Percentiles rank a stretch among this genome's conserved stretches.
phyloP scores from a whole-genome alignment of 2,329 filamentous ascomycete species.

The Nigrospora oryzae region DNA sequence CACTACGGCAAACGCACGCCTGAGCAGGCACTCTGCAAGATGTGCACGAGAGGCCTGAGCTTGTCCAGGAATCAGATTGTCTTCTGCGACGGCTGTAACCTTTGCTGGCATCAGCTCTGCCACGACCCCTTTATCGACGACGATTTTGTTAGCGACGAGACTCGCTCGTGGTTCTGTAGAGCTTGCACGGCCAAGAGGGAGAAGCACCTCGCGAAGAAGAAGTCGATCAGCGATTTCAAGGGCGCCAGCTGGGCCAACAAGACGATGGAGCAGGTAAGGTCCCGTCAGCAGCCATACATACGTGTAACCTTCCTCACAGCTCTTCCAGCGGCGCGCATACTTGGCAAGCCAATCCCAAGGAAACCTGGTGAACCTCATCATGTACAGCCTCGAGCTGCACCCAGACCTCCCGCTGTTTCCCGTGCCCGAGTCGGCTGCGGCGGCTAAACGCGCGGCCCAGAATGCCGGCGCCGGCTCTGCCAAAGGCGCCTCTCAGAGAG shows the following conservation, averaged over 20 bases:
- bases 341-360: conserved; percentile 51
- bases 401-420: conserved; percentile 61
- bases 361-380: conserved; percentile 55
- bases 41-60: conserved; percentile 64
- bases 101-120: conserved; percentile 73
- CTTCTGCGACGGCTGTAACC: conserved; percentile 76
- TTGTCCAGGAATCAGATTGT: conserved; percentile 72
- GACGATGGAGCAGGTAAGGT: conserved; percentile 28
- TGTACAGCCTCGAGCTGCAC: conserved; percentile 51
- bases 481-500: conserved; percentile 21
- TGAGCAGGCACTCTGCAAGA: conserved; percentile 58
- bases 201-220: conserved; percentile 30
- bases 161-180: conserved; percentile 64
- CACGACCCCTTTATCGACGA: conserved; percentile 69
- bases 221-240: conserved; percentile 23
- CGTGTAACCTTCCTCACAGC: conserved; percentile 5
- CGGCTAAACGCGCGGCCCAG: conserved; percentile 5
- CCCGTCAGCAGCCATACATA: neutral
- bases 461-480: conserved; percentile 6
- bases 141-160: conserved; percentile 56
- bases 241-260: conserved; percentile 29
- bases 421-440: conserved; percentile 17
- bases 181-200: conserved; percentile 46
- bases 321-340: conserved; percentile 49
- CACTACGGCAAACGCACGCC: conserved; percentile 49